Evolutionary conservation across 2,329 filamentous ascomycete genomes (phyloP), one percentile per base, ranked within the genome.

Genomic region (Aspergillus pseudonomiae): DNA sequence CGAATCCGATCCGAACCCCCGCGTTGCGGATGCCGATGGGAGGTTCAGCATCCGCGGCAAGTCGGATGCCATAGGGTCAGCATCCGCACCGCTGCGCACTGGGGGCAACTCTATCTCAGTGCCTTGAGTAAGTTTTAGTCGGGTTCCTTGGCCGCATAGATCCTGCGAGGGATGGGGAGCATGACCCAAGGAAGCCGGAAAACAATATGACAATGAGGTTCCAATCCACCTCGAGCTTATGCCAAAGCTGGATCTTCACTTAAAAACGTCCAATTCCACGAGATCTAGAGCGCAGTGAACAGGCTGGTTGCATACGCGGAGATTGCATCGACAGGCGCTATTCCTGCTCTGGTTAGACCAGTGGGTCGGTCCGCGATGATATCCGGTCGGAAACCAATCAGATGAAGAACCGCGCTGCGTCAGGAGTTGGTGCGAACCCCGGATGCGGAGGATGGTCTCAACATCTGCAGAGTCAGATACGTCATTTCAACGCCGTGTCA

Each of bases 331-430:
- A 16, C 6, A 19, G n/a, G 16, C 19, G 19, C 39, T 10, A 41
- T 9, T 6, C 19, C 39, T 3, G 11, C 1, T 24, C 1, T 1
- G 14, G n/a, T 24, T 16, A 21, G n/a, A 3, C 0, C 0, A 10
- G 43, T 46, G 43, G 43, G 43, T 24, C 43, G 43, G 43, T 24
- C 43, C 43, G 43, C 43, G 4, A 24, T 24, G n/a, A 12, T 12
- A 21, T 46, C 21, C 1, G 2, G 3, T 6, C 2, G 1, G 11
- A 12, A 7, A 7, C 43, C 43, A 46, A 46, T 46, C 43, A 46
- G 10, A 3, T 24, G 4, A 3, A 10, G 43, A 16, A 24, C 14
- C 14, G 43, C 43, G 43, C 43, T 11, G n/a, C 5, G 6, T 24
- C 2, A 24, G 43, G 10, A 10, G 21, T 36, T 46, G n/a, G 43